phyloP scores from a whole-genome alignment of 2,329 filamentous ascomycete genomes.

The Cladobotryum protrusum region DNA sequence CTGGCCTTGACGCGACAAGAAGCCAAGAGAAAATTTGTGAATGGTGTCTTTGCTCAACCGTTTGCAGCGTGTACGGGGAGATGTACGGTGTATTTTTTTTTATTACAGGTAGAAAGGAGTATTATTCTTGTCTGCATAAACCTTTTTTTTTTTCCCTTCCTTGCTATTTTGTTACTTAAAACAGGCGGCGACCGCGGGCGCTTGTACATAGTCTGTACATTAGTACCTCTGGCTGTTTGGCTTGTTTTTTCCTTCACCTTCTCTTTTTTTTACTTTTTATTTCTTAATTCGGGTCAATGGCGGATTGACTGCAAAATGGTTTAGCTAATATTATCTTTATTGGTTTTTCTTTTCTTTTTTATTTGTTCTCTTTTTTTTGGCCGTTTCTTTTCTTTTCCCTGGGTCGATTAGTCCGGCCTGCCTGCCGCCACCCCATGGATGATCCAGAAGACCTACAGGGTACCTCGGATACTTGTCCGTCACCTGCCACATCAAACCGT shows the following conservation, averaged over 20 bases:
- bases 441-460: neutral
- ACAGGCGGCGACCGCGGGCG: no score
- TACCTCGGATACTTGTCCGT: slow-evolving; percentile 3
- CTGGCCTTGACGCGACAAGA: slow-evolving; percentile 1
- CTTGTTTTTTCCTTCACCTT: neutral
- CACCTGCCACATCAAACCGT: slow-evolving; percentile 9
- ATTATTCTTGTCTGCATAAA: no score
- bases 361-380: no score
- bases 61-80: neutral
- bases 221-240: no score
- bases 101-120: no score
- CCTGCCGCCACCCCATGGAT: slow-evolving; percentile 7
- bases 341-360: neutral
- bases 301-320: slow-evolving; percentile 9
- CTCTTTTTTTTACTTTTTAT: neutral
- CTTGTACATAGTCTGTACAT: neutral
- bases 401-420: slow-evolving; percentile 2
- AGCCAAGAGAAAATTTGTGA: neutral
- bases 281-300: slow-evolving; percentile 21
- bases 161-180: no score
- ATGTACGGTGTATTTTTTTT: no score
- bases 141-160: no score
- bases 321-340: slow-evolving; percentile 4
- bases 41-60: neutral
- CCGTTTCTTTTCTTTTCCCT: no score